These are phyloP conservation scores for Candida albicans DNA, from an alignment of 1,139 yeast species.

Conservation along the genomic window DNA sequence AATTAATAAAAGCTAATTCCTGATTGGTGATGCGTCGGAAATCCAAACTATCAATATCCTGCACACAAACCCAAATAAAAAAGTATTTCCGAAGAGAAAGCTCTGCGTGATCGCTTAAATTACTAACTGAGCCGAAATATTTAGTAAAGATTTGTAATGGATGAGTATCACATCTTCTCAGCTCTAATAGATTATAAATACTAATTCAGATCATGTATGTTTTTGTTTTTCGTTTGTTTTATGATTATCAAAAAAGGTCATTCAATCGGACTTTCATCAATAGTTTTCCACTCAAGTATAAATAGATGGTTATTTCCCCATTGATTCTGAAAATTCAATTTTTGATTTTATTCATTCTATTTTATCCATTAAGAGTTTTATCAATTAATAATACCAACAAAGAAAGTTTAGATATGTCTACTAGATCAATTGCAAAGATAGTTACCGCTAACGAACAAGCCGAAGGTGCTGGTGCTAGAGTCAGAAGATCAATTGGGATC, in stretches of 20 bases:
- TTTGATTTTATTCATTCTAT: constrained; percentile 10
- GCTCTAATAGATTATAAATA: constrained; percentile 1
- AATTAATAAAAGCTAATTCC: too few species aligned
- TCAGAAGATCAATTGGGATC: constrained; percentile 79
- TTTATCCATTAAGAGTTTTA: constrained; percentile 7
- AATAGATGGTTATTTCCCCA: constrained; percentile 14
- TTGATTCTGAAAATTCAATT: constrained; percentile 7
- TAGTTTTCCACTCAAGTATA: constrained; percentile 8
- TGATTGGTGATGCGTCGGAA: too few species aligned
- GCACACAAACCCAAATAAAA: too few species aligned
- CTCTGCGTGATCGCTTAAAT: not conserved
- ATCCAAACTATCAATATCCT: too few species aligned
- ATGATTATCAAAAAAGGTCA: not conserved
- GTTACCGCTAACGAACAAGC: constrained; percentile 71
- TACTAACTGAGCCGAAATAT: not conserved
- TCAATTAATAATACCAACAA: constrained; percentile 5
- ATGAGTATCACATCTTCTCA: not conserved
- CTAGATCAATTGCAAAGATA: constrained; percentile 57
- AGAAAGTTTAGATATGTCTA: constrained; percentile 3
- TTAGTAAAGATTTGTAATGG: constrained; percentile 1
- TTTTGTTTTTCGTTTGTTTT: not conserved
- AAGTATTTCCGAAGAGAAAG: too few species aligned
- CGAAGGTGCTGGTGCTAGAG: constrained; percentile 88
- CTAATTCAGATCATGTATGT: not conserved
- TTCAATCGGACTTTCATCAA: not conserved